Conservation (phyloP, 2,329 filamentous ascomycete species). For the Penicillium sp. region DNA sequence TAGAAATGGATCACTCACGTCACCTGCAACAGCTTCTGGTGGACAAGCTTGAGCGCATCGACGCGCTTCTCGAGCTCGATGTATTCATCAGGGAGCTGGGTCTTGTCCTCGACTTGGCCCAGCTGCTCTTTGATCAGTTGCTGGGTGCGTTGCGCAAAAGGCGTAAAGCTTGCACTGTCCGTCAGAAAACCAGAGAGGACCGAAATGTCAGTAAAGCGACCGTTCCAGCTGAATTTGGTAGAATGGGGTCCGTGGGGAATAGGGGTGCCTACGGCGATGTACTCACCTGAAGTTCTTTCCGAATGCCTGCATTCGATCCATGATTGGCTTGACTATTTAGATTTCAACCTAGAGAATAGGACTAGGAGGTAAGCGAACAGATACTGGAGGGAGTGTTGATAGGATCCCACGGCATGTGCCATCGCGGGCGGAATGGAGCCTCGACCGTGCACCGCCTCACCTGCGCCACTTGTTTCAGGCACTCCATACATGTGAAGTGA, state of each 20-base stretch:
- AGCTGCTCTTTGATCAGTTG: slow-evolving; percentile 98
- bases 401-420: slow-evolving; percentile 11
- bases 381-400: slow-evolving; percentile 9
- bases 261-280: slow-evolving; percentile 12
- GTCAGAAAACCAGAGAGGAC: slow-evolving; percentile 43
- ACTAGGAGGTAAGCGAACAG: slow-evolving; percentile 3
- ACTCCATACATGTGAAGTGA: neutral
- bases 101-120: slow-evolving; percentile 94
- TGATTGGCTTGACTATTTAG: slow-evolving; percentile 33
- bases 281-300: slow-evolving; percentile 66
- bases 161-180: slow-evolving; percentile 77
- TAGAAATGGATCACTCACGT: slow-evolving; percentile 61
- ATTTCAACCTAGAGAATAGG: neutral
- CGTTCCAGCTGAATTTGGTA: slow-evolving; percentile 15
- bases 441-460: slow-evolving; percentile 4
- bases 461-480: neutral
- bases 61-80: slow-evolving; percentile 98
- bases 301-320: slow-evolving; percentile 68
- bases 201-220: slow-evolving; percentile 32
- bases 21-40: slow-evolving; percentile 94
- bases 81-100: slow-evolving; percentile 94
- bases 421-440: slow-evolving; percentile 16
- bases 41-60: slow-evolving; percentile 93
- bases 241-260: slow-evolving; percentile 5
- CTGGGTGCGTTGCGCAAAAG: slow-evolving; percentile 88